Conservation (phyloP, 768 basidiomycete genomes). For the Arthromyces matolae region DNA sequence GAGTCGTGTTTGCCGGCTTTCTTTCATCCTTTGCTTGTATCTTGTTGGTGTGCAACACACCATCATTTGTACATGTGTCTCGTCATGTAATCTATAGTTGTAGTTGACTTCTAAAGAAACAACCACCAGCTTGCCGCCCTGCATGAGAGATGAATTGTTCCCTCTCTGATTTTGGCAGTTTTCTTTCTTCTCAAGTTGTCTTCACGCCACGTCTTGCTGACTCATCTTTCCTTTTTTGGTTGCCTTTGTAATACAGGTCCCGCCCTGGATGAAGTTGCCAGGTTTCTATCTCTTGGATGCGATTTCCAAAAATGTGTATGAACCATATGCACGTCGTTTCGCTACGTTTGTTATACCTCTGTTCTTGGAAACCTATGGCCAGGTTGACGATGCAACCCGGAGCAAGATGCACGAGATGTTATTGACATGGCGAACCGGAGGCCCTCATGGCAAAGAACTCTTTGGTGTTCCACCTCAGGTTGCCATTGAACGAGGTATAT, state of each 20-base stretch:
- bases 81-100: constrained; percentile 43
- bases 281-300: constrained; percentile 95
- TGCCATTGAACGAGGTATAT: constrained; percentile 81
- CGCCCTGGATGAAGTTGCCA: constrained; percentile 86
- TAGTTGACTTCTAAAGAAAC: constrained; percentile 37
- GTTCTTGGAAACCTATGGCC: constrained; percentile 84
- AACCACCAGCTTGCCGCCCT: constrained; percentile 27
- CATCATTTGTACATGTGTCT: constrained; percentile 19
- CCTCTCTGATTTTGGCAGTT: constrained; percentile 13
- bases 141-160: constrained; percentile 22
- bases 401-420: constrained; percentile 99
- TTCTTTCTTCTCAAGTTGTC: constrained; percentile 7
- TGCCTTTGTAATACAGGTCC: constrained; percentile 58
- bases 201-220: constrained; percentile 61
- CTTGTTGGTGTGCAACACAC: constrained; percentile 13
- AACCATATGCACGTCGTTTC: constrained; percentile 88
- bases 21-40: constrained; percentile 15
- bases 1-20: constrained; percentile 43
- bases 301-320: constrained; percentile 93
- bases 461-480: constrained; percentile 80
- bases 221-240: constrained; percentile 50
- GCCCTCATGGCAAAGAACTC: constrained; percentile 74
- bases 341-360: constrained; percentile 75
- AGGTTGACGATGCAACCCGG: constrained; percentile 80
- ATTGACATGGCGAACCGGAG: constrained; percentile 88